Conservation (phyloP, 2,329 filamentous ascomycete genomes). For the Parafenestella ontariensis region DNA sequence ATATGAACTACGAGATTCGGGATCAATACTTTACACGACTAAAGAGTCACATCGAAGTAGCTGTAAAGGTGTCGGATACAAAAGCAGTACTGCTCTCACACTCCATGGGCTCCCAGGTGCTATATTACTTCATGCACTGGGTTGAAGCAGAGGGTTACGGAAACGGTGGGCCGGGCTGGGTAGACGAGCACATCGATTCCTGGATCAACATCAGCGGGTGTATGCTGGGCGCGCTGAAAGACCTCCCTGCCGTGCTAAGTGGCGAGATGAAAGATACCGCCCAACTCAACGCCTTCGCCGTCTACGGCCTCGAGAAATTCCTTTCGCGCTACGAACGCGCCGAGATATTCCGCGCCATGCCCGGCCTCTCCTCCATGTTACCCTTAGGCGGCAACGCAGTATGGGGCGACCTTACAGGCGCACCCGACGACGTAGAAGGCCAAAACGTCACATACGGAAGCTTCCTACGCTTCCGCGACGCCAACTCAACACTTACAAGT, state of each 20-base stretch:
- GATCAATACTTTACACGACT: slow-evolving; percentile 94
- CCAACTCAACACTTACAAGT: slow-evolving; percentile 56
- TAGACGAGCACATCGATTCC: slow-evolving; percentile 85
- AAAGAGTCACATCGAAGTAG: slow-evolving; percentile 89
- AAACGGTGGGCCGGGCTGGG: slow-evolving; percentile 84
- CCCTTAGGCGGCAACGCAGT: slow-evolving; percentile 91
- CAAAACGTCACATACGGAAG: slow-evolving; percentile 79
- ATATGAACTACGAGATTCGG: slow-evolving; percentile 84
- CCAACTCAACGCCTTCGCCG: slow-evolving; percentile 93
- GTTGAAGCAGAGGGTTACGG: slow-evolving; percentile 81
- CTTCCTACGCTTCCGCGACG: slow-evolving; percentile 80
- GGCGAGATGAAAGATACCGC: slow-evolving; percentile 99
- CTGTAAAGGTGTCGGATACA: slow-evolving; percentile 72
- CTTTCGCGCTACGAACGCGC: slow-evolving; percentile 87
- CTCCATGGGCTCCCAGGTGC: slow-evolving; percentile 96
- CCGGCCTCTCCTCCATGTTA: slow-evolving; percentile 94
- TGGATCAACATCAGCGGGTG: slow-evolving; percentile 99
- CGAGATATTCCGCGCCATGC: slow-evolving; percentile 96
- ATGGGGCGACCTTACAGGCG: slow-evolving; percentile 90
- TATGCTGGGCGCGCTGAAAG: slow-evolving; percentile 95
- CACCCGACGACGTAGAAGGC: slow-evolving; percentile 81
- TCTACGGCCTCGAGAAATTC: slow-evolving; percentile 96
- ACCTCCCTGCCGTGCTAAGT: slow-evolving; percentile 85
- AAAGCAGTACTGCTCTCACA: slow-evolving; percentile 91
- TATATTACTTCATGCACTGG: slow-evolving; percentile 84